phyloP scores from a whole-genome alignment of 2,329 filamentous ascomycete genomes.

The Karstenula rhodostoma region DNA sequence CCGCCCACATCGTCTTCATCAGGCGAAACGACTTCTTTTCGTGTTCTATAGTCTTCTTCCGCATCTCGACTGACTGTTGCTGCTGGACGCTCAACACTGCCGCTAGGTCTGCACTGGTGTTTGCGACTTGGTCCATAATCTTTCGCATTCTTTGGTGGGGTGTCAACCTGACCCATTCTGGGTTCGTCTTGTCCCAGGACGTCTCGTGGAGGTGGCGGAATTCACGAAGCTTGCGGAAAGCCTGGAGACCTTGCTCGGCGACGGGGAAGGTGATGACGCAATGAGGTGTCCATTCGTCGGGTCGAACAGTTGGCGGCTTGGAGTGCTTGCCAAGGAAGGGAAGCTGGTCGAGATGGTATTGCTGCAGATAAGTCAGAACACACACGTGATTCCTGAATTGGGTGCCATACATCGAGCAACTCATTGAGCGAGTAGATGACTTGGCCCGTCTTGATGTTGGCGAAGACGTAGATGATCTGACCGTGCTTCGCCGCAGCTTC shows the following conservation, averaged over 20 bases:
- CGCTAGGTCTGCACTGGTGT: constrained; percentile 67
- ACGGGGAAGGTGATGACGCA: constrained; percentile 65
- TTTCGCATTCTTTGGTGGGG: constrained; percentile 60
- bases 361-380: constrained; percentile 39
- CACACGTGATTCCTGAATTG: background rate
- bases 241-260: constrained; percentile 58
- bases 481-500: constrained; percentile 53
- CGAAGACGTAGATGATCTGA: constrained; percentile 69
- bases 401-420: constrained; percentile 59
- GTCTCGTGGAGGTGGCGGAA: constrained; percentile 67
- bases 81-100: constrained; percentile 62
- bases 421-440: constrained; percentile 69
- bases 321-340: constrained; percentile 71
- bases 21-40: constrained; percentile 24
- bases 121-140: constrained; percentile 72
- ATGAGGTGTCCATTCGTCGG: constrained; percentile 70
- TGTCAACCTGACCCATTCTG: constrained; percentile 54
- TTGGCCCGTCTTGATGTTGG: constrained; percentile 68
- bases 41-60: constrained; percentile 28
- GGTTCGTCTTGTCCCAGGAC: constrained; percentile 54
- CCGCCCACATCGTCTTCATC: constrained; percentile 38
- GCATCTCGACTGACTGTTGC: constrained; percentile 38
- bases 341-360: constrained; percentile 65
- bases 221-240: constrained; percentile 67
- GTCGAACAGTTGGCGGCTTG: constrained; percentile 64